A percentile compares a stretch with the other conserved stretches of the same genome.
Evolutionary conservation across 2,329 filamentous ascomycete species (phyloP).

Genomic region (Hypomyces rosellus): DNA sequence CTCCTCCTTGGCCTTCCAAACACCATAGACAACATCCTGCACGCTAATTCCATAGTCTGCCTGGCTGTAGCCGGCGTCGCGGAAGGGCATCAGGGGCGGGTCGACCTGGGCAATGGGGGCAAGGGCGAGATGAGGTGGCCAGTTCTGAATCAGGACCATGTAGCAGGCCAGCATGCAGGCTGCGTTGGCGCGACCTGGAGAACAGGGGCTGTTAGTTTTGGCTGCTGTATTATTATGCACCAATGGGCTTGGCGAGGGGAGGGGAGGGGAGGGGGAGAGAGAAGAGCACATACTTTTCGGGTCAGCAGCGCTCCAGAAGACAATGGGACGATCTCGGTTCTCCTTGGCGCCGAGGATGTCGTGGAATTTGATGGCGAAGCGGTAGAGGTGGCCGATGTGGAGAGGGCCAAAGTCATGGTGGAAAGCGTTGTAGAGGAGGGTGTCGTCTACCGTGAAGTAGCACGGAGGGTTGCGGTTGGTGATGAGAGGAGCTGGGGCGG

Average conservation of each 20-base stretch:
- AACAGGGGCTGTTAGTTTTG: neutral
- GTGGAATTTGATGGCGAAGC: slow-evolving; percentile 92
- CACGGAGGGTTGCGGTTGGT: slow-evolving; percentile 54
- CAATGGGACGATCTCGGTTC: slow-evolving; percentile 83
- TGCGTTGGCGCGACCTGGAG: slow-evolving; percentile 76
- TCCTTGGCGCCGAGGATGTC: slow-evolving; percentile 88
- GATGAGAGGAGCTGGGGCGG: slow-evolving; percentile 33
- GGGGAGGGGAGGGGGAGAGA: neutral
- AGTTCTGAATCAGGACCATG: slow-evolving; percentile 97
- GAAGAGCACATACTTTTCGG: slow-evolving; percentile 64
- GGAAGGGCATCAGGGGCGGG: slow-evolving; percentile 96
- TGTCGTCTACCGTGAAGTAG: slow-evolving; percentile 94
- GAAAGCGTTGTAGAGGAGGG: slow-evolving; percentile 93
- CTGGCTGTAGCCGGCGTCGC: slow-evolving; percentile 96
- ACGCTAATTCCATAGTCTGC: slow-evolving; percentile 94
- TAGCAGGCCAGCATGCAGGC: slow-evolving; percentile 94
- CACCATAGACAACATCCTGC: slow-evolving; percentile 95
- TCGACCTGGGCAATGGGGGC: slow-evolving; percentile 95
- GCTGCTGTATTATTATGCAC: neutral
- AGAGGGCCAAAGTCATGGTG: slow-evolving; percentile 97
- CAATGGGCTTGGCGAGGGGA: neutral
- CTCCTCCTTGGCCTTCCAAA: slow-evolving; percentile 98
- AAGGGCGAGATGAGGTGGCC: slow-evolving; percentile 91
- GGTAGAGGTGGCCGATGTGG: slow-evolving; percentile 94
- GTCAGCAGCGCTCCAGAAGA: slow-evolving; percentile 93